A percentile compares a stretch with the other conserved stretches of the same genome.
phyloP scores from a whole-genome alignment of 208 protist genomes.

The Trypanosoma scelopori region DNA sequence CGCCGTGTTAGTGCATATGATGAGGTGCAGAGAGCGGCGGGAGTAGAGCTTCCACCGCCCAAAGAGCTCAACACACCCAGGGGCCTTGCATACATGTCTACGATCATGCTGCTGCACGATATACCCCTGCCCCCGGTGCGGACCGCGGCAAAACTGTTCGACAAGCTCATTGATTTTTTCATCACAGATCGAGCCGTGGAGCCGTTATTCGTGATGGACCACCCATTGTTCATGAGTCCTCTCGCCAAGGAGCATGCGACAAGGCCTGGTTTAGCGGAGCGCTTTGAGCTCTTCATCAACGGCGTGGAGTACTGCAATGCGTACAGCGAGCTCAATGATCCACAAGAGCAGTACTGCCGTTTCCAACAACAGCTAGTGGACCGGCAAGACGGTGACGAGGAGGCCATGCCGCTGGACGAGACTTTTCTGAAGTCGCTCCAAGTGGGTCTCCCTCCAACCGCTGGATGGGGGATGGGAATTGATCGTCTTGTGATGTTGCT shows the following conservation, averaged over 20 bases:
- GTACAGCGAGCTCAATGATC: constrained; percentile 97
- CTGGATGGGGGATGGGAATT: constrained; percentile 96
- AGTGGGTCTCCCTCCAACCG: constrained; percentile 93
- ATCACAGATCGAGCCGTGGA: constrained; percentile 88
- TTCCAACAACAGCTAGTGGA: constrained; percentile 93
- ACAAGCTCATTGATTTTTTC: constrained; percentile 92
- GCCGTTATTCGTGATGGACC: constrained; percentile 95
- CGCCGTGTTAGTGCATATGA: constrained; percentile 86
- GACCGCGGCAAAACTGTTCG: constrained; percentile 90
- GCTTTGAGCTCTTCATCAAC: constrained; percentile 97
- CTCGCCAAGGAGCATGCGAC: constrained; percentile 86
- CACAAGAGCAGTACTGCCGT: constrained; percentile 93
- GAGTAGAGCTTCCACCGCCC: constrained; percentile 72
- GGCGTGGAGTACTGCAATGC: constrained; percentile 95
- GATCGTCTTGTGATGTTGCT: constrained; percentile 95
- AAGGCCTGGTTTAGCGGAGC: constrained; percentile 83
- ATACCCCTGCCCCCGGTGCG: constrained; percentile 79
- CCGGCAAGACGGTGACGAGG: constrained; percentile 88
- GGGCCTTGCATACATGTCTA: constrained; percentile 78
- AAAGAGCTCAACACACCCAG: constrained; percentile 75
- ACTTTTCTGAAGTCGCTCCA: constrained; percentile 94
- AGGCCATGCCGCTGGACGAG: constrained; percentile 93
- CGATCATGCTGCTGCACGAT: constrained; percentile 81
- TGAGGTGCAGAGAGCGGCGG: constrained; percentile 72
- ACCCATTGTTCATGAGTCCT: constrained; percentile 93